Evolutionary conservation across 306 rosid genomes (phyloP).

Genomic region (Adenanthera pavonina): DNA sequence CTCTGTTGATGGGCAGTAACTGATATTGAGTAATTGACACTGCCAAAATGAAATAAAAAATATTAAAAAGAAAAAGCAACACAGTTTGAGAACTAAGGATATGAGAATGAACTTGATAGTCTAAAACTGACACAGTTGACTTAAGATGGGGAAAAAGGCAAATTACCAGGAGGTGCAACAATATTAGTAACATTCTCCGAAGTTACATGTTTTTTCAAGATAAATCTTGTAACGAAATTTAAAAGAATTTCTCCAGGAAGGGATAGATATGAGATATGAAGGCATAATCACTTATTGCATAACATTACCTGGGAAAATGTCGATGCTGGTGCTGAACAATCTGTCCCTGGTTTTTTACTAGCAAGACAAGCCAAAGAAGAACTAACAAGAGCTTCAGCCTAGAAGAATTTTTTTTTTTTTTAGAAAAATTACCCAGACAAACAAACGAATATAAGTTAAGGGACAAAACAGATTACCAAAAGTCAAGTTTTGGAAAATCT

Average conservation of each 20-base stretch:
- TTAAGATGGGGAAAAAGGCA: constrained; percentile 13
- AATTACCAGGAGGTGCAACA: constrained; percentile 4
- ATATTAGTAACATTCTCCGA: constrained; percentile 29
- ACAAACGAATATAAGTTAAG: not conserved
- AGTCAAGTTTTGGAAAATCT: not conserved
- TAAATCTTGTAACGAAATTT: not conserved
- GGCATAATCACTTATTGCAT: not conserved
- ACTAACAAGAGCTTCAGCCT: constrained; percentile 81
- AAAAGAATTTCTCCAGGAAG: not conserved
- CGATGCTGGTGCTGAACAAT: constrained; percentile 41
- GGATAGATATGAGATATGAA: not conserved
- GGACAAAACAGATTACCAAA: constrained; percentile 7
- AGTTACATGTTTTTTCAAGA: constrained; percentile 18
- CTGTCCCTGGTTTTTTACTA: constrained; percentile 49
- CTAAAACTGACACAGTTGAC: constrained; percentile 1
- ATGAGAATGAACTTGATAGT: constrained; percentile 26
- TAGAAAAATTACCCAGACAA: constrained; percentile 20
- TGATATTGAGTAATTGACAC: constrained; percentile 90
- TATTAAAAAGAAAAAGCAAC: not conserved
- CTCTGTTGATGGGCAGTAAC: constrained; percentile 91
- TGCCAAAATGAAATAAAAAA: constrained; percentile 45
- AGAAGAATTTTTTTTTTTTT: constrained; percentile 10
- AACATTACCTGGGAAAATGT: constrained; percentile 68
- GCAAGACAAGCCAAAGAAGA: constrained; percentile 72
- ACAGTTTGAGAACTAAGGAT: constrained; percentile 24